A percentile compares a stretch with the other conserved stretches of the same genome.
phyloP scores from a whole-genome alignment of 176 grass and related monocot genomes.

The Phyllostachys edulis region DNA sequence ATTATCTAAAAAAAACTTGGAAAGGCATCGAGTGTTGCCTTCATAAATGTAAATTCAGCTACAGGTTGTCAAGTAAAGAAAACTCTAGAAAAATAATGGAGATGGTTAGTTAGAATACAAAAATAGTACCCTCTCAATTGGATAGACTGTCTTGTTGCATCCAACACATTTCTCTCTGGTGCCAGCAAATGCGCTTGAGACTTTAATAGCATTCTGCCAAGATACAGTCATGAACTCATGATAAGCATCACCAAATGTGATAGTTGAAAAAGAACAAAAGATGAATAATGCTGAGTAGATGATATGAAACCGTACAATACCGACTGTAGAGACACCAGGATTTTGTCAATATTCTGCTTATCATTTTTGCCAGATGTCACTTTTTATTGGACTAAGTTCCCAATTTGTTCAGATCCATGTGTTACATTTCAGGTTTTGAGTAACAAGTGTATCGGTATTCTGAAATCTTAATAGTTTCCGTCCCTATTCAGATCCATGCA shows the following conservation, averaged over 20 bases:
- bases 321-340: background rate
- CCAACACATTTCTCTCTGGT: slow-evolving; percentile 94
- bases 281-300: slow-evolving; percentile 22
- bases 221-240: slow-evolving; percentile 7
- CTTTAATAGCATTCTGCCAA: slow-evolving; percentile 89
- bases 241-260: slow-evolving; percentile 31
- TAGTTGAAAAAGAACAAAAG: slow-evolving; percentile 24
- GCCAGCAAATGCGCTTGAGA: slow-evolving; percentile 80
- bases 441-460: background rate
- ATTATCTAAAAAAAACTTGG: no score
- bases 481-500: background rate
- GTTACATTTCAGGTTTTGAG: background rate
- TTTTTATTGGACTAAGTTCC: background rate
- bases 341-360: slow-evolving; percentile 20
- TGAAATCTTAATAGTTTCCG: background rate
- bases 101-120: slow-evolving; percentile 17
- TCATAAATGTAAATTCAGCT: background rate
- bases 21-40: background rate
- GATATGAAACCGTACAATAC: background rate
- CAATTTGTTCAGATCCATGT: slow-evolving; percentile 21
- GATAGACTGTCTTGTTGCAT: slow-evolving; percentile 91
- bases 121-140: slow-evolving; percentile 83
- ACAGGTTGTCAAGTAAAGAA: slow-evolving; percentile 20
- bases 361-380: background rate
- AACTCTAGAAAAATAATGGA: slow-evolving; percentile 14